Percentiles rank a stretch among this genome's conserved stretches.
Evolutionary conservation across 306 rosid species (phyloP).

Genomic region (Astragalus membranaceus): DNA sequence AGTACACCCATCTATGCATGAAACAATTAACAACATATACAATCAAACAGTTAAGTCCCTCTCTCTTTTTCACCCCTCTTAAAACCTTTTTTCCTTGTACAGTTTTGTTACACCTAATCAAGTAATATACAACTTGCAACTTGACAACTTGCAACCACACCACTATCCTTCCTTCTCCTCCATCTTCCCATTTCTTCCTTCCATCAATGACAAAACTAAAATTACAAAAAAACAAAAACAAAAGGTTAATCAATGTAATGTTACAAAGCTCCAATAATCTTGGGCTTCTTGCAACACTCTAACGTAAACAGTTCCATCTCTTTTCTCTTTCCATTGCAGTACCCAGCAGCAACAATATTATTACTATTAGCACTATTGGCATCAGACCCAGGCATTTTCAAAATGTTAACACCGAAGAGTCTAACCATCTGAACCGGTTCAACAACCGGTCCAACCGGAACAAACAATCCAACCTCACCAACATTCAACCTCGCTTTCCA

Average conservation of each 20-base stretch:
- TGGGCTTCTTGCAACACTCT: constrained; percentile 73
- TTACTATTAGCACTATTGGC: background rate
- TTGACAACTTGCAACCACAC: constrained; percentile 46
- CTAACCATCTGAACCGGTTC: constrained; percentile 73
- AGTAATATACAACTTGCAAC: constrained; percentile 45
- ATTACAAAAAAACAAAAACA: background rate
- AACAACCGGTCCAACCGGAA: constrained; percentile 38
- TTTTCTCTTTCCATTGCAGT: constrained; percentile 59
- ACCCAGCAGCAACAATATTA: constrained; percentile 22
- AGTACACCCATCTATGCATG: constrained; percentile 20
- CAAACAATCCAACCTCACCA: background rate
- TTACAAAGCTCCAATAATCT: constrained; percentile 86
- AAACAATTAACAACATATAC: constrained; percentile 3
- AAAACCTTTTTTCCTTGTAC: constrained; percentile 8
- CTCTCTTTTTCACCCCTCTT: background rate
- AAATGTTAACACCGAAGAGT: constrained; percentile 86
- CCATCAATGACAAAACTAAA: constrained; percentile 32
- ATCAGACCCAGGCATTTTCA: constrained; percentile 45
- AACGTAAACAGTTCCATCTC: constrained; percentile 60
- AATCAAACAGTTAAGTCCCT: constrained; percentile 24
- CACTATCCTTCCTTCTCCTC: background rate
- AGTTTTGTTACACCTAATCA: constrained; percentile 34
- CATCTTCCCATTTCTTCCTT: background rate
- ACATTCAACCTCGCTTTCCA: constrained; percentile 41
- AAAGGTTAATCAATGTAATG: background rate